phyloP scores from a whole-genome alignment of 2,329 filamentous ascomycete genomes.

The Clarireedia homoeocarpa region DNA sequence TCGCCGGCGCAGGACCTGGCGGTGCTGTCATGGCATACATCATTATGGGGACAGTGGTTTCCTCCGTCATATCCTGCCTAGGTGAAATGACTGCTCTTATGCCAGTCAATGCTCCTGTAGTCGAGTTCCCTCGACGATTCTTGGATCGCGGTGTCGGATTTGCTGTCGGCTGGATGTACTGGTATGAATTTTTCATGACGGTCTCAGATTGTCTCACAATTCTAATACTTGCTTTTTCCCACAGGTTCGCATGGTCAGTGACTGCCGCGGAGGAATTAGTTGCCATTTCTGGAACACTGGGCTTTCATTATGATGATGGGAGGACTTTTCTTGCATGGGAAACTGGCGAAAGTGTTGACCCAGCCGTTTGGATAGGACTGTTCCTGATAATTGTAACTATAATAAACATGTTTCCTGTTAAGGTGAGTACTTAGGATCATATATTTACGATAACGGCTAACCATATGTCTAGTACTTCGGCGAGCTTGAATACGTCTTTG shows the following conservation, averaged over 20 bases:
- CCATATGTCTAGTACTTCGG: conserved; percentile 23
- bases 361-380: conserved; percentile 33
- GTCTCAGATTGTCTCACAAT: neutral
- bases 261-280: conserved; percentile 32
- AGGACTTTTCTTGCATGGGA: conserved; percentile 29
- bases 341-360: conserved; percentile 30
- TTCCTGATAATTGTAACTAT: conserved; percentile 31
- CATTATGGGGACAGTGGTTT: conserved; percentile 37
- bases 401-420: conserved; percentile 33
- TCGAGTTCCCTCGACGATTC: conserved; percentile 33
- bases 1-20: conserved; percentile 35
- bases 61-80: conserved; percentile 36
- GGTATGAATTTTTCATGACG: conserved; percentile 20
- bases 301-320: conserved; percentile 33
- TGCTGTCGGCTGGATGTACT: conserved; percentile 34
- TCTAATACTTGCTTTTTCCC: neutral
- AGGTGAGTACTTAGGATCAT: conserved; percentile 19
- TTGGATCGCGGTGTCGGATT: conserved; percentile 33
- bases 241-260: conserved; percentile 34
- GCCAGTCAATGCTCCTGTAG: conserved; percentile 34
- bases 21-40: conserved; percentile 35
- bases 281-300: conserved; percentile 30
- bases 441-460: neutral
- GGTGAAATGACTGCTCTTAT: conserved; percentile 35
- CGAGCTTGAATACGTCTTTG: conserved; percentile 34